These are phyloP conservation scores for Sanguinoderma infundibulare DNA, from an alignment of 1,284 basidiomycete species.

Conservation along the genomic window DNA sequence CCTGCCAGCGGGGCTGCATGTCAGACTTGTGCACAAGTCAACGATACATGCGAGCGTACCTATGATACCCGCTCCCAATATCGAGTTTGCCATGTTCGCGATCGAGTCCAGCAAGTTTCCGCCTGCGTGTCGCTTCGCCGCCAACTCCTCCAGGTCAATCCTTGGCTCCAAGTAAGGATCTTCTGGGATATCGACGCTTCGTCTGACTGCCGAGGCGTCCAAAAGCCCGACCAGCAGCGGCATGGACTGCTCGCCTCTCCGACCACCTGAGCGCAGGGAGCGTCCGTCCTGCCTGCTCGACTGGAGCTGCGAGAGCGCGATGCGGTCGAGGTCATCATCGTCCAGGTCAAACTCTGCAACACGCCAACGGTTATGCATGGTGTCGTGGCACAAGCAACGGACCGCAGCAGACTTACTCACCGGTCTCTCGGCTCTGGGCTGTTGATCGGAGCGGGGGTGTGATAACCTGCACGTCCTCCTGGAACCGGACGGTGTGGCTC, in stretches of 20 bases:
- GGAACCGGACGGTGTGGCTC: slow-evolving; percentile 55
- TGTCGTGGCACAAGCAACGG: background rate
- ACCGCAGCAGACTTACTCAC: slow-evolving; percentile 50
- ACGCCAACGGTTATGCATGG: slow-evolving; percentile 9
- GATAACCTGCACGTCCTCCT: slow-evolving; percentile 70
- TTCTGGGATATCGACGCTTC: slow-evolving; percentile 51
- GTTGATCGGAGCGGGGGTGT: slow-evolving; percentile 72
- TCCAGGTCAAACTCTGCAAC: slow-evolving; percentile 76
- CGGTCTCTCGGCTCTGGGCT: slow-evolving; percentile 73
- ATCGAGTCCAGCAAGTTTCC: slow-evolving; percentile 85
- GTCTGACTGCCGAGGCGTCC: slow-evolving; percentile 61
- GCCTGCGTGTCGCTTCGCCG: slow-evolving; percentile 68
- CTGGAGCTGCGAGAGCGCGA: slow-evolving; percentile 45
- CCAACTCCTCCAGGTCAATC: slow-evolving; percentile 69
- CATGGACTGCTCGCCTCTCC: slow-evolving; percentile 57
- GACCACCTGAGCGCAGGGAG: slow-evolving; percentile 39
- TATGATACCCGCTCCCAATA: slow-evolving; percentile 93
- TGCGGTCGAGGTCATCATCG: slow-evolving; percentile 74
- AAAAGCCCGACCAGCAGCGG: slow-evolving; percentile 79
- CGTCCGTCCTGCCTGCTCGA: slow-evolving; percentile 34
- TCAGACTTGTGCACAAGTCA: background rate
- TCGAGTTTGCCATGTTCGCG: slow-evolving; percentile 96
- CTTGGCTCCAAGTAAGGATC: slow-evolving; percentile 35
- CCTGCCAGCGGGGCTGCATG: slow-evolving; percentile 52
- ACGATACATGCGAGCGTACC: slow-evolving; percentile 51